Conservation (phyloP, 2,329 filamentous ascomycete genomes). For the Cercospora sp. region DNA sequence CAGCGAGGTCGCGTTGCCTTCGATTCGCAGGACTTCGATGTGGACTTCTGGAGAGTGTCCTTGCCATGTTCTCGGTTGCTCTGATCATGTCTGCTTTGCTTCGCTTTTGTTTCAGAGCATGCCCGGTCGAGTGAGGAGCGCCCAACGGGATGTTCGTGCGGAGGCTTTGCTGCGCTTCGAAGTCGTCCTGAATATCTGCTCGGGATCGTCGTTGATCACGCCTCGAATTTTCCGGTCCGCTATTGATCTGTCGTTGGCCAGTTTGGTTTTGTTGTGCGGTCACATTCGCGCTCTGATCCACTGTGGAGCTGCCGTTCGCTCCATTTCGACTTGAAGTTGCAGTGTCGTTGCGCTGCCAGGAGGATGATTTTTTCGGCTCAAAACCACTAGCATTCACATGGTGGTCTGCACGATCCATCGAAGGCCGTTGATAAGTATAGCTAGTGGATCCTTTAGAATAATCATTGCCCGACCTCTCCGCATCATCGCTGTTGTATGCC, state of each 20-base stretch:
- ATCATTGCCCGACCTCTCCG: background rate
- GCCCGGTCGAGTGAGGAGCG: constrained; percentile 4
- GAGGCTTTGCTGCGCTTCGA: constrained; percentile 1
- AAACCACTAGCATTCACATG: background rate
- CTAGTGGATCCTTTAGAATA: background rate
- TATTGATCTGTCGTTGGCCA: background rate
- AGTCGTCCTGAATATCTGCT: constrained; percentile 12
- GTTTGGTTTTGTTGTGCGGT: background rate
- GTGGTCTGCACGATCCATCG: background rate
- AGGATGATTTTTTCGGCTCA: background rate
- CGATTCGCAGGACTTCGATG: constrained; percentile 7
- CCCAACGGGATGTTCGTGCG: constrained; percentile 8
- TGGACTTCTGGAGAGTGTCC: constrained; percentile 11
- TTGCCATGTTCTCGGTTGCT: constrained; percentile 12
- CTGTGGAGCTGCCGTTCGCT: background rate
- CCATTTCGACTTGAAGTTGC: background rate
- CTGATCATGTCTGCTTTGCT: constrained; percentile 16
- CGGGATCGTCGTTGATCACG: constrained; percentile 12
- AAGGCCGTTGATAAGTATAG: background rate
- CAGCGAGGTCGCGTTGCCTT: background rate
- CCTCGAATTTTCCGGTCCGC: background rate
- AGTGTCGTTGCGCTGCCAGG: background rate
- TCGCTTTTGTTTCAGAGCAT: constrained; percentile 11
- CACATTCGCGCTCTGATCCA: background rate
- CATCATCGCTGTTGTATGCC: background rate